A percentile compares a stretch with the other conserved stretches of the same genome.
These are phyloP conservation scores for Tetrahymena malaccensis DNA, from an alignment of 73 alveolate genomes.

Conservation along the genomic window DNA sequence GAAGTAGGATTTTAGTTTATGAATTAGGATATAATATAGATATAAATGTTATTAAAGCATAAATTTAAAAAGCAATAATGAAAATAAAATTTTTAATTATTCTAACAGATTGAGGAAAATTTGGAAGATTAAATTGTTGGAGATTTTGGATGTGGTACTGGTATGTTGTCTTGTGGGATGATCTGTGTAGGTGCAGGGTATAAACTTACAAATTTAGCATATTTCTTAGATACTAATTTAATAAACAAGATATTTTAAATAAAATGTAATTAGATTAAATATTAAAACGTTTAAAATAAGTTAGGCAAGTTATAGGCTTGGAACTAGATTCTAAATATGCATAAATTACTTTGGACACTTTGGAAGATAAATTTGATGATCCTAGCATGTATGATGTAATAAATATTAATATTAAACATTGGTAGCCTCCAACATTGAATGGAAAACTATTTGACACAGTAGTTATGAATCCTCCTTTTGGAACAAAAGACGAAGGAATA, in stretches of 20 bases:
- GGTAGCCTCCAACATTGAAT: slow-evolving; percentile 5
- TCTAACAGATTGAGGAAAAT: slow-evolving; percentile 2
- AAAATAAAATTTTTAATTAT: neutral
- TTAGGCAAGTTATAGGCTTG: slow-evolving; percentile 7
- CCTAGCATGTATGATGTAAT: slow-evolving; percentile 13
- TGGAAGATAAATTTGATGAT: slow-evolving; percentile 18
- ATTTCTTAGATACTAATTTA: no score
- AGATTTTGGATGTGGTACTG: slow-evolving; percentile 46
- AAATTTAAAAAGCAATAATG: neutral
- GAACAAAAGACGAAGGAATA: slow-evolving; percentile 29
- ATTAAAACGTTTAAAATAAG: neutral
- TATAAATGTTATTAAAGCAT: no score
- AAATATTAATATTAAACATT: slow-evolving; percentile 6
- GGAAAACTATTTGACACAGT: slow-evolving; percentile 8
- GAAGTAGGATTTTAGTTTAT: neutral
- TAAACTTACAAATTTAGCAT: neutral
- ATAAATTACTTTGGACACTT: slow-evolving; percentile 8
- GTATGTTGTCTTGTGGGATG: slow-evolving; percentile 36
- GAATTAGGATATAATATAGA: neutral
- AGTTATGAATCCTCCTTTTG: slow-evolving; percentile 43
- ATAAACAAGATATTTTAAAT: no score
- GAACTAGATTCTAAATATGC: slow-evolving; percentile 28
- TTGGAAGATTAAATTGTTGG: slow-evolving; percentile 10
- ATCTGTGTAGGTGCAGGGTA: slow-evolving; percentile 25
- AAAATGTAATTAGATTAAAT: neutral